Conservation (phyloP, 495 filamentous ascomycete genomes). For the Platismatia glauca region DNA sequence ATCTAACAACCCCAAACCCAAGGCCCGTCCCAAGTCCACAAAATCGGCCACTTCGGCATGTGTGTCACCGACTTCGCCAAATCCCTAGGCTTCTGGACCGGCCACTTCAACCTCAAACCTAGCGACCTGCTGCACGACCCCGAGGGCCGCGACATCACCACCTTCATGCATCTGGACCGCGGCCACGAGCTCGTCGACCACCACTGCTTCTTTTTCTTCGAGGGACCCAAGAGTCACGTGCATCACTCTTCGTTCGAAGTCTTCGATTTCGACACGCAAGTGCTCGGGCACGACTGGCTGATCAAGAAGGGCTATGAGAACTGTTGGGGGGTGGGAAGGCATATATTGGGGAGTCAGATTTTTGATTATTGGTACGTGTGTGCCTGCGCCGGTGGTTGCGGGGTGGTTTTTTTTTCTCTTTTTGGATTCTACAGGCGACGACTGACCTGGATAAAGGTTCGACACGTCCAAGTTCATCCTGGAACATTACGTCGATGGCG, state of each 20-base stretch:
- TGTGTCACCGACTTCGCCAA: slow-evolving; percentile 51
- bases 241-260: slow-evolving; percentile 70
- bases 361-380: slow-evolving; percentile 59
- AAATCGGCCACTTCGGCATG: slow-evolving; percentile 66
- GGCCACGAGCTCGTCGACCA: slow-evolving; percentile 57
- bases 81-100: slow-evolving; percentile 53
- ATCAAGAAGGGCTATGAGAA: slow-evolving; percentile 52
- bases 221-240: slow-evolving; percentile 48
- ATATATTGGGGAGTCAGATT: slow-evolving; percentile 56
- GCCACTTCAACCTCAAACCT: slow-evolving; percentile 59
- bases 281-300: slow-evolving; percentile 66
- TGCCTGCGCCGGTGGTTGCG: not conserved
- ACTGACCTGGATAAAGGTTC: not conserved
- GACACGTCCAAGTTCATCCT: slow-evolving; percentile 5
- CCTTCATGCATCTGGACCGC: slow-evolving; percentile 58
- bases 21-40: slow-evolving; percentile 62
- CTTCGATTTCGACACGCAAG: slow-evolving; percentile 66
- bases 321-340: slow-evolving; percentile 65
- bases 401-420: not conserved
- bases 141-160: slow-evolving; percentile 36
- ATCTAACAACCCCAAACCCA: slow-evolving; percentile 31
- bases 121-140: slow-evolving; percentile 24
- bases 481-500: slow-evolving; percentile 61
- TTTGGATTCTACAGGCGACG: too few species aligned
- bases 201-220: slow-evolving; percentile 62